Percentiles rank a stretch among this genome's conserved stretches.
Conservation (phyloP, 371 early-diverging fungal genomes). For the Mucor ambiguus region DNA sequence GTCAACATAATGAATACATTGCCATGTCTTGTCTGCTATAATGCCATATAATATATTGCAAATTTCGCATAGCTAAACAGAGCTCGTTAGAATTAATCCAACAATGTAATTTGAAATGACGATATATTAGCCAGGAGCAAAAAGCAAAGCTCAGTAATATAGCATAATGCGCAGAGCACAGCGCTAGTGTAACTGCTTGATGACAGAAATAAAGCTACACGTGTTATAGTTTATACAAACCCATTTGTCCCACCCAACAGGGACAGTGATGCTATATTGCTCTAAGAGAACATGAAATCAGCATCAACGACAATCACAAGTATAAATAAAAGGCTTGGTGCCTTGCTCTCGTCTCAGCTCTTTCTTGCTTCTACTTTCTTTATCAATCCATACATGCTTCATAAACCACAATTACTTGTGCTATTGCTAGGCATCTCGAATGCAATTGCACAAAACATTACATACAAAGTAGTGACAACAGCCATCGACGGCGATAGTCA, state of each 20-base stretch:
- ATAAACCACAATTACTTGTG: neutral
- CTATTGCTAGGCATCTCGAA: neutral
- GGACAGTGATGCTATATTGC: neutral
- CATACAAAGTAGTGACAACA: slow-evolving; percentile 1
- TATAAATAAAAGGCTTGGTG: neutral
- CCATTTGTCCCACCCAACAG: neutral
- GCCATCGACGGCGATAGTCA: neutral
- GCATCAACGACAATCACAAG: neutral
- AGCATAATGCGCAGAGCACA: neutral
- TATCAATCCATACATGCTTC: neutral
- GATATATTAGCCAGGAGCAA: neutral
- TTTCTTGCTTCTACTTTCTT: neutral
- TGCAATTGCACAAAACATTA: slow-evolving; percentile 5
- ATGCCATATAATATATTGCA: neutral
- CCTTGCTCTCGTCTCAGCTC: neutral
- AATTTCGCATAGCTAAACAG: neutral
- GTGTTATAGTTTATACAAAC: neutral
- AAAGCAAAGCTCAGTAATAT: neutral
- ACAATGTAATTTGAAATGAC: neutral
- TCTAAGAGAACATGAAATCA: neutral
- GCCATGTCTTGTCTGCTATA: neutral
- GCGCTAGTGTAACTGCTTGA: neutral
- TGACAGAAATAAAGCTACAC: slow-evolving; percentile 5
- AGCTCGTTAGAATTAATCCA: neutral
- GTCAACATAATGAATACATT: neutral